Conservation (phyloP, 2,329 filamentous ascomycete species). For the Fusarium sp. region DNA sequence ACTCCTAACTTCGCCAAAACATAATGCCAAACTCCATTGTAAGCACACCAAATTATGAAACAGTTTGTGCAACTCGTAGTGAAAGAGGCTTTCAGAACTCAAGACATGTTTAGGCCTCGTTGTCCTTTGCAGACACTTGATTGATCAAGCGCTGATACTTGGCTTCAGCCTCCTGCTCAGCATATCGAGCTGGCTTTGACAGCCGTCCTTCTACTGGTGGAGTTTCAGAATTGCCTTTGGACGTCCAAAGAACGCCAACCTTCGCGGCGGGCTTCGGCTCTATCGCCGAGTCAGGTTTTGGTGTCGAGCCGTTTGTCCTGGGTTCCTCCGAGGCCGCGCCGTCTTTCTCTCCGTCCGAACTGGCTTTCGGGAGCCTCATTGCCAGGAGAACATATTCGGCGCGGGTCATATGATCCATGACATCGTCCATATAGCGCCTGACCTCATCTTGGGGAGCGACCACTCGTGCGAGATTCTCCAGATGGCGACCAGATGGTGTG, state of each 20-base stretch:
- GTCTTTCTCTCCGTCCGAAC: constrained; percentile 45
- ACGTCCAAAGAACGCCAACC: constrained; percentile 49
- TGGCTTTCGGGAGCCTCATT: constrained; percentile 66
- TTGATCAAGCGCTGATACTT: constrained; percentile 50
- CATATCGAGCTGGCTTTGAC: constrained; percentile 42
- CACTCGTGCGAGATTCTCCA: constrained; percentile 68
- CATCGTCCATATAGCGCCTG: constrained; percentile 71
- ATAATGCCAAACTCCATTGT: constrained; percentile 11
- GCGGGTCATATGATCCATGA: constrained; percentile 74
- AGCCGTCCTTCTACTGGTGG: constrained; percentile 25
- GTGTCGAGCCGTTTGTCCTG: constrained; percentile 43
- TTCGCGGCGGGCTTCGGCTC: constrained; percentile 36
- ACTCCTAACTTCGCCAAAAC: constrained; percentile 35
- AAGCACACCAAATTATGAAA: constrained; percentile 22
- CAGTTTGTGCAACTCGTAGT: constrained; percentile 17
- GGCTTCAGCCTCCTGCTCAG: constrained; percentile 47
- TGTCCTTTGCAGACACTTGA: constrained; percentile 48
- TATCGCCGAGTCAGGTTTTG: constrained; percentile 41
- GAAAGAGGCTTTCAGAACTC: neutral
- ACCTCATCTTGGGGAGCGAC: constrained; percentile 71
- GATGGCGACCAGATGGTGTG: constrained; percentile 60
- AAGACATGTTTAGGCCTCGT: constrained; percentile 16
- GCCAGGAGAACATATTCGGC: constrained; percentile 73
- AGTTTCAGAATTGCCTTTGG: constrained; percentile 36
- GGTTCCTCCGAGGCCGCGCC: constrained; percentile 41